These are phyloP conservation scores for Lichtheimia corymbifera DNA, from an alignment of 371 early-diverging fungal genomes.

Conservation along the genomic window DNA sequence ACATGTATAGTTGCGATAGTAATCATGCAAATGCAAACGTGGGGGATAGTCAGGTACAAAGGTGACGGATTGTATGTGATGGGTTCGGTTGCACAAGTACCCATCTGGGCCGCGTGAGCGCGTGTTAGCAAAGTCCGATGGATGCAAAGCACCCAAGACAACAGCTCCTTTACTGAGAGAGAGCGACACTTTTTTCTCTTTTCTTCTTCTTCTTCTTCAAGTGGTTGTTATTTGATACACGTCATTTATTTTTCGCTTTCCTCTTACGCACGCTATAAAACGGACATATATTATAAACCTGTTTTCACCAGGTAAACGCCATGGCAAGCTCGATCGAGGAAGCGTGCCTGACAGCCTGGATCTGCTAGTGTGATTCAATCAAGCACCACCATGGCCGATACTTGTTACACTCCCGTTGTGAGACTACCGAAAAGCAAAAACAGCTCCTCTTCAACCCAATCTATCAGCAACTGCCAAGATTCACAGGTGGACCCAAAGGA, in stretches of 20 bases:
- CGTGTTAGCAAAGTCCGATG: constrained; percentile 12
- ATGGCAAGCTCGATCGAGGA: no score
- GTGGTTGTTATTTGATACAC: no score
- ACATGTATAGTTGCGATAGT: no score
- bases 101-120: constrained; percentile 14
- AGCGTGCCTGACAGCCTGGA: neutral
- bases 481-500: constrained; percentile 20
- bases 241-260: no score
- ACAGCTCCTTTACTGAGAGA: neutral
- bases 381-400: constrained; percentile 23
- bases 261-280: no score
- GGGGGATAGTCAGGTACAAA: no score
- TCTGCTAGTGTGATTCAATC: neutral
- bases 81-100: constrained; percentile 10
- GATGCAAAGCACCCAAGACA: neutral
- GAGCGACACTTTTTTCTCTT: constrained; percentile 1
- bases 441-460: constrained; percentile 23
- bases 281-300: neutral
- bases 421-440: constrained; percentile 41
- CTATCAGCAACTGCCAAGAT: constrained; percentile 12
- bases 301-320: no score
- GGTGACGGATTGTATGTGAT: neutral
- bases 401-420: constrained; percentile 38
- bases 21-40: no score
- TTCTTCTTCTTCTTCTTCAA: constrained; percentile 3